Conservation (phyloP, 2,329 filamentous ascomycete species). For the Simplicillium sp. region DNA sequence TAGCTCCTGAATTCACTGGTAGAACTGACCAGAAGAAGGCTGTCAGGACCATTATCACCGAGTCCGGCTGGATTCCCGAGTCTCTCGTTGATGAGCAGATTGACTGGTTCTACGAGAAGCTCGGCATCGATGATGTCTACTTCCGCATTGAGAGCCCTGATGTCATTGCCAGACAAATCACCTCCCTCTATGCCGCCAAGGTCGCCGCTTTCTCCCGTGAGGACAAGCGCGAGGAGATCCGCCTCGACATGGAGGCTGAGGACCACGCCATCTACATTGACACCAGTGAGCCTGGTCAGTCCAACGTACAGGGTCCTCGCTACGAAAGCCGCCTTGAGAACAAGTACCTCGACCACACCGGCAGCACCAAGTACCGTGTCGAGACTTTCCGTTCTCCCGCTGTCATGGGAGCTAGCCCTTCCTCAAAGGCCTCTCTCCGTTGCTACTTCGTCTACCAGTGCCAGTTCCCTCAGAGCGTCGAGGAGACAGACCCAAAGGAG, state of each 20-base stretch:
- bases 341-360: constrained; percentile 85
- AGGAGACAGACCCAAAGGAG: constrained; percentile 66
- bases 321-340: constrained; percentile 91
- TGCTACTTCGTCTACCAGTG: constrained; percentile 99
- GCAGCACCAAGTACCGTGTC: constrained; percentile 72
- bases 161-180: constrained; percentile 87
- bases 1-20: constrained; percentile 87
- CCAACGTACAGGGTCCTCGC: constrained; percentile 66
- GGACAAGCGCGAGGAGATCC: constrained; percentile 89
- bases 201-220: constrained; percentile 86
- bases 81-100: constrained; percentile 79
- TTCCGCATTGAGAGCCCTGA: constrained; percentile 83
- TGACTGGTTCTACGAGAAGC: constrained; percentile 93
- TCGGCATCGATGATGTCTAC: constrained; percentile 98
- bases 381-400: constrained; percentile 94
- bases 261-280: constrained; percentile 99
- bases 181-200: constrained; percentile 94
- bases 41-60: constrained; percentile 71
- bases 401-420: constrained; percentile 56
- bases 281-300: constrained; percentile 82
- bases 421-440: constrained; percentile 72
- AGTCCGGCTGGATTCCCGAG: constrained; percentile 77
- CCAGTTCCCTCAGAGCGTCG: constrained; percentile 67
- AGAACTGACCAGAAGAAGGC: constrained; percentile 84
- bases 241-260: constrained; percentile 85